These are phyloP conservation scores for Trametes punicea DNA, from an alignment of 768 basidiomycete species.

Conservation along the genomic window DNA sequence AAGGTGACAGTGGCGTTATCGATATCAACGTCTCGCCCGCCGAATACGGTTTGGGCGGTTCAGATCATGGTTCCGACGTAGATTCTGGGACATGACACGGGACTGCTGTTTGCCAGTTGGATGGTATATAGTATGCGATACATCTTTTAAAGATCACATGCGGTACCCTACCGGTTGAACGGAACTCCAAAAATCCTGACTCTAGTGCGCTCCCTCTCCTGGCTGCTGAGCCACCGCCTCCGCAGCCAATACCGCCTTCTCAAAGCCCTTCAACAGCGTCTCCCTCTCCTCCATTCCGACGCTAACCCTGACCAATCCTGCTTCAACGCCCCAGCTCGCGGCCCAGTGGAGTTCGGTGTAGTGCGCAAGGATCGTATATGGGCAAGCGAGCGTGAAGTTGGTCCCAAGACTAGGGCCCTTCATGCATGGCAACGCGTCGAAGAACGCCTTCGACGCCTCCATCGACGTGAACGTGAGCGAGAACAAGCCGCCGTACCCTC, in stretches of 20 bases:
- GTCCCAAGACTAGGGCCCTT: constrained; percentile 95
- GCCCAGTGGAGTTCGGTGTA: constrained; percentile 92
- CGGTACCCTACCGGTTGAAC: constrained; percentile 12
- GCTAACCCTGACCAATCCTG: constrained; percentile 79
- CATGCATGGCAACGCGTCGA: constrained; percentile 73
- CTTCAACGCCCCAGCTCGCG: constrained; percentile 78
- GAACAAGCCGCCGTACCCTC: constrained; percentile 84
- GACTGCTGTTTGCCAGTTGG: constrained; percentile 8
- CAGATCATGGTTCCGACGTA: constrained; percentile 4
- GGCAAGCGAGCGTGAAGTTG: constrained; percentile 93
- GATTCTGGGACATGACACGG: background rate
- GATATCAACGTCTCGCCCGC: constrained; percentile 8
- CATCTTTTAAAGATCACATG: constrained; percentile 4
- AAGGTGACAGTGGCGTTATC: constrained; percentile 4
- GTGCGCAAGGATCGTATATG: constrained; percentile 91
- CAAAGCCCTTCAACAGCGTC: constrained; percentile 55
- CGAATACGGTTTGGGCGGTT: background rate
- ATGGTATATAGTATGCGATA: constrained; percentile 17
- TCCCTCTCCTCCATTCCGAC: constrained; percentile 83
- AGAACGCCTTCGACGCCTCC: constrained; percentile 73
- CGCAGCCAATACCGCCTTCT: constrained; percentile 67
- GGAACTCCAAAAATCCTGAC: background rate
- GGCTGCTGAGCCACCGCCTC: constrained; percentile 36
- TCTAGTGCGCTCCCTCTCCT: background rate
- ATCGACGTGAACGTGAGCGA: constrained; percentile 76